These are phyloP conservation scores for Torrubiella hemipterigena DNA, from an alignment of 2,329 filamentous ascomycete genomes.

Conservation along the genomic window DNA sequence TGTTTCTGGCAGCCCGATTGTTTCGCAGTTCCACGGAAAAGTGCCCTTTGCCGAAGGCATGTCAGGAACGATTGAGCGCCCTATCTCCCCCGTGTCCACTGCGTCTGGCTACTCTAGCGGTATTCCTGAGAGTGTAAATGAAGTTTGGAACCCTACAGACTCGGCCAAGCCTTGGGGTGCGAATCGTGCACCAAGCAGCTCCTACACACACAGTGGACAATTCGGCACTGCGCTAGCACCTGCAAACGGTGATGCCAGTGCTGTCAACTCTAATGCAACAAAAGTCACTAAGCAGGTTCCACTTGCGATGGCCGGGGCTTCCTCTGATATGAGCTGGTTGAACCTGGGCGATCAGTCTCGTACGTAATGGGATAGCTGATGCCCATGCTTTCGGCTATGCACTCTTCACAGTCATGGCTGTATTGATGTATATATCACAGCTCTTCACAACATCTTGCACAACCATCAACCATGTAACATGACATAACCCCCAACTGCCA, in stretches of 20 bases:
- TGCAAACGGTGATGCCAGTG: constrained; percentile 18
- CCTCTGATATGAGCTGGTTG: constrained; percentile 69
- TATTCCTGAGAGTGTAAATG: constrained; percentile 50
- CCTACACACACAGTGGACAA: constrained; percentile 35
- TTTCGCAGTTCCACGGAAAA: constrained; percentile 45
- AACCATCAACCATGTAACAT: no score
- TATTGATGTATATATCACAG: no score
- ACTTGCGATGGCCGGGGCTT: constrained; percentile 34
- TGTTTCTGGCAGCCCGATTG: constrained; percentile 55
- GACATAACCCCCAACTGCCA: no score
- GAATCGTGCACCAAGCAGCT: constrained; percentile 38
- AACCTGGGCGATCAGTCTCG: constrained; percentile 46
- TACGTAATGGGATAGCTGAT: constrained; percentile 11
- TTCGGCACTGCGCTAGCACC: constrained; percentile 26
- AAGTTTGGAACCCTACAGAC: constrained; percentile 39
- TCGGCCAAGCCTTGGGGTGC: constrained; percentile 34
- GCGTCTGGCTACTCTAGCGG: constrained; percentile 49
- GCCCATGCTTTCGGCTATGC: background rate
- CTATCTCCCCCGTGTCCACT: constrained; percentile 35
- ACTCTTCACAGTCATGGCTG: no score
- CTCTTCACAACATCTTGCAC: no score
- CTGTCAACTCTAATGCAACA: no score
- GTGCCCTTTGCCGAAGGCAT: constrained; percentile 44
- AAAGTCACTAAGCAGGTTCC: constrained; percentile 37
- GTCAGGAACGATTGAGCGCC: constrained; percentile 48